Conservation (phyloP, 768 basidiomycete species). For the Lenzites betulinus region DNA sequence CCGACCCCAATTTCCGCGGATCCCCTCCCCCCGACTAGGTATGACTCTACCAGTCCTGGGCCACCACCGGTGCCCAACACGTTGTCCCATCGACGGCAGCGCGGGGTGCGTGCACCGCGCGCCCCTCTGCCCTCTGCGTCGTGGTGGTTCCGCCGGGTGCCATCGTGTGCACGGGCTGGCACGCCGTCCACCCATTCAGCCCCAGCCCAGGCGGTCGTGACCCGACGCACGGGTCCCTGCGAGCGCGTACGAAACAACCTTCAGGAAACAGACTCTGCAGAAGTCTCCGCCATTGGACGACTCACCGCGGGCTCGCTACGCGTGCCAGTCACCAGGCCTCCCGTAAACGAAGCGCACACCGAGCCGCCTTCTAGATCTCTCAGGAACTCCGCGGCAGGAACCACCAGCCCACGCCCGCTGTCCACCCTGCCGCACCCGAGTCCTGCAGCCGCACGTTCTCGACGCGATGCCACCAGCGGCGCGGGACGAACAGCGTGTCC, state of each 20-base stretch:
- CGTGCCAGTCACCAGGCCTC: background rate
- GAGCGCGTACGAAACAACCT: conserved; percentile 7
- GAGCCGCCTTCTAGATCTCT: background rate
- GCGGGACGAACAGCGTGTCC: conserved; percentile 29
- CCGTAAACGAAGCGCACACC: background rate
- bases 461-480: conserved; percentile 32
- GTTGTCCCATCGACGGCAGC: background rate
- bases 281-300: background rate
- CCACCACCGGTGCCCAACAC: background rate
- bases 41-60: background rate
- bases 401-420: conserved; percentile 31
- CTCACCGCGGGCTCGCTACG: background rate
- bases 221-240: background rate
- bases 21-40: background rate
- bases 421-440: conserved; percentile 20
- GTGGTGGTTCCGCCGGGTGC: conserved; percentile 5
- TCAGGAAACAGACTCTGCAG: conserved; percentile 8
- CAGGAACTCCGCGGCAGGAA: conserved; percentile 22
- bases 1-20: conserved; percentile 4
- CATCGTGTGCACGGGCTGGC: background rate
- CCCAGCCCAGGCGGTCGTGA: background rate
- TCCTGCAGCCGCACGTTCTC: conserved; percentile 24
- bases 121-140: conserved; percentile 5
- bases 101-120: background rate
- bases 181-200: background rate